Evolutionary conservation across 2,329 filamentous ascomycete genomes (phyloP).

Genomic region (Lecanicillium sp.): DNA sequence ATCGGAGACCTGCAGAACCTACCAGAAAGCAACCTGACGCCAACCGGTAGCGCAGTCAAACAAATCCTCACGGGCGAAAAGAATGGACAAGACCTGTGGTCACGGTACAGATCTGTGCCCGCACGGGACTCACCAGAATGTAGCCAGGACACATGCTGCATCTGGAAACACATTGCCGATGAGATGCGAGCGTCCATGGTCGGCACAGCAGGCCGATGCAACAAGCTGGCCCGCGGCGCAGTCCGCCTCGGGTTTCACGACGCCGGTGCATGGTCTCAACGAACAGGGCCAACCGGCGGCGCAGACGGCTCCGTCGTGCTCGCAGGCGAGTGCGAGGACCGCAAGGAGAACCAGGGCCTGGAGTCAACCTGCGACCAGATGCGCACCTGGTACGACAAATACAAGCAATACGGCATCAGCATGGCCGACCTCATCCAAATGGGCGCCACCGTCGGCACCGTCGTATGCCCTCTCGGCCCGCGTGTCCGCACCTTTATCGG

Average conservation of each 20-base stretch:
- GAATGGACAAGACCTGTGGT: constrained; percentile 11
- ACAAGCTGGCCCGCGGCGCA: constrained; percentile 29
- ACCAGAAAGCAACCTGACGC: constrained; percentile 17
- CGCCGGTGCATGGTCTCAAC: constrained; percentile 31
- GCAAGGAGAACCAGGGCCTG: constrained; percentile 37
- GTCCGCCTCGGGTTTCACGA: constrained; percentile 39
- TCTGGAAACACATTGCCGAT: constrained; percentile 31
- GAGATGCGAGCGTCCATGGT: constrained; percentile 26
- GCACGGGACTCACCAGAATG: constrained; percentile 16
- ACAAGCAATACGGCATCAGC: constrained; percentile 28
- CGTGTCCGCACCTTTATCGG: constrained; percentile 41
- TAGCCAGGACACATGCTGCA: constrained; percentile 29
- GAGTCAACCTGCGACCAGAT: constrained; percentile 30
- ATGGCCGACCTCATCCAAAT: constrained; percentile 48
- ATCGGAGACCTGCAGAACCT: constrained; percentile 28
- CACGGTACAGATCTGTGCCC: constrained; percentile 10
- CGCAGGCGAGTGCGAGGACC: constrained; percentile 24
- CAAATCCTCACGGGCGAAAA: constrained; percentile 20
- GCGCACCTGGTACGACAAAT: constrained; percentile 28
- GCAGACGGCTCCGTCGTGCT: constrained; percentile 37
- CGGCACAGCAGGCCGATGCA: constrained; percentile 29
- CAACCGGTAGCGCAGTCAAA: constrained; percentile 24
- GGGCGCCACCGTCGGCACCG: constrained; percentile 37
- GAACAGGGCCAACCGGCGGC: constrained; percentile 24
- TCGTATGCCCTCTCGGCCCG: constrained; percentile 34